Percentiles rank a stretch among this genome's conserved stretches.
Evolutionary conservation across 192 early-diverging fungal genomes (phyloP).

Genomic region (Neocallimastix lanati): DNA sequence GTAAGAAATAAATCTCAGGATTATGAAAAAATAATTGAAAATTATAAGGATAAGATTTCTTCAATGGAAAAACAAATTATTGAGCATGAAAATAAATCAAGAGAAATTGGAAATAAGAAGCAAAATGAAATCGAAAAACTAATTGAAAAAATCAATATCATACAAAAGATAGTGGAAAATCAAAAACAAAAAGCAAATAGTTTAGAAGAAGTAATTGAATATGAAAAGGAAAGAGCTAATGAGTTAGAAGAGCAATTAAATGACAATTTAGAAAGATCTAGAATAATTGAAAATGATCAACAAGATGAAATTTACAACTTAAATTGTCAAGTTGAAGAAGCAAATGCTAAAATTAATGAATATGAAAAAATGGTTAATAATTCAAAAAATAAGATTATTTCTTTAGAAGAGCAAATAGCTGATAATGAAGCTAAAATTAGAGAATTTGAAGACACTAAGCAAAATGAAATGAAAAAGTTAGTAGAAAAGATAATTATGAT

Average conservation of each 20-base stretch:
- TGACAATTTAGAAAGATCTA: not conserved
- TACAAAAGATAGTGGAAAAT: not conserved
- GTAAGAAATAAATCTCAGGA: not conserved
- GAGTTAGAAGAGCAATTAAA: not conserved
- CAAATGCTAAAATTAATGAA: too few species aligned
- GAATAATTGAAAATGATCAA: not conserved
- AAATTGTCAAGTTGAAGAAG: not conserved
- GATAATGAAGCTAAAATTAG: not conserved
- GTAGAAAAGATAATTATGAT: not conserved
- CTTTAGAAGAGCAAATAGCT: not conserved
- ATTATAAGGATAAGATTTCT: not conserved
- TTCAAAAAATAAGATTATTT: not conserved
- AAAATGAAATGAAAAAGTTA: not conserved
- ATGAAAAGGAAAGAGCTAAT: not conserved
- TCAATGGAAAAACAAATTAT: not conserved
- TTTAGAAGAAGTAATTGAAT: too few species aligned
- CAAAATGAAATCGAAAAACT: not conserved
- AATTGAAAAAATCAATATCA: not conserved
- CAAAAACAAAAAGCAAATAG: too few species aligned
- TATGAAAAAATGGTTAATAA: not conserved
- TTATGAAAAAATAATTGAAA: not conserved
- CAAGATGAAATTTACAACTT: not conserved
- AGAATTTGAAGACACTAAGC: not conserved
- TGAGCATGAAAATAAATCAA: not conserved
- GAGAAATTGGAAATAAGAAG: not conserved